Percentiles rank a stretch among this genome's conserved stretches.
Evolutionary conservation across 345 rosid genomes (phyloP).

Genomic region (Gossypium arboreum): DNA sequence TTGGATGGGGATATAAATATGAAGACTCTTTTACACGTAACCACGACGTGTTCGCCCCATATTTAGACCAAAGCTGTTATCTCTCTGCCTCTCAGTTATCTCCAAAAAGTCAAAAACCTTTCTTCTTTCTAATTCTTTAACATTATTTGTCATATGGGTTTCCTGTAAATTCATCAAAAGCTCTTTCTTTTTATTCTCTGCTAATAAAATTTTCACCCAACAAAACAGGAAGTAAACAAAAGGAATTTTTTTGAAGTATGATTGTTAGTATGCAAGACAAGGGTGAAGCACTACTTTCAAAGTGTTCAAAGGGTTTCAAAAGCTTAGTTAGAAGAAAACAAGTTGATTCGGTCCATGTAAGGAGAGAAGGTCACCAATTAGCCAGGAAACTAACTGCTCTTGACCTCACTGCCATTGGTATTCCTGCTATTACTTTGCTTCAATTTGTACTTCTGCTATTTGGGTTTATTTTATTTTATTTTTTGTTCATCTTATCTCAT

Average conservation of each 20-base stretch:
- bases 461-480: neutral
- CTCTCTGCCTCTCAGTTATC: neutral
- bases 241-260: neutral
- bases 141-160: neutral
- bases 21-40: neutral
- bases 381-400: slow-evolving; percentile 60
- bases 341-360: slow-evolving; percentile 55
- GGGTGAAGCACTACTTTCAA: slow-evolving; percentile 11
- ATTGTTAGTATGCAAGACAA: slow-evolving; percentile 34
- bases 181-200: neutral
- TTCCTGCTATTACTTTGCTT: neutral
- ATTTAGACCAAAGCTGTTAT: neutral
- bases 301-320: slow-evolving; percentile 32
- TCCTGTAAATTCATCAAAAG: neutral
- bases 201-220: neutral
- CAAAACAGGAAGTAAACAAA: neutral
- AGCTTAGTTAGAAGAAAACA: slow-evolving; percentile 68
- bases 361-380: slow-evolving; percentile 38
- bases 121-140: neutral
- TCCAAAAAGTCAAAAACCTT: neutral
- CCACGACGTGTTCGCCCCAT: neutral
- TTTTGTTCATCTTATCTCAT: neutral
- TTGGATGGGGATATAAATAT: no score
- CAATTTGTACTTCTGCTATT: neutral
- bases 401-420: slow-evolving; percentile 81